A percentile compares a stretch with the other conserved stretches of the same genome.
Conservation (phyloP, 2,329 filamentous ascomycete genomes). For the Zalaria obscura region DNA sequence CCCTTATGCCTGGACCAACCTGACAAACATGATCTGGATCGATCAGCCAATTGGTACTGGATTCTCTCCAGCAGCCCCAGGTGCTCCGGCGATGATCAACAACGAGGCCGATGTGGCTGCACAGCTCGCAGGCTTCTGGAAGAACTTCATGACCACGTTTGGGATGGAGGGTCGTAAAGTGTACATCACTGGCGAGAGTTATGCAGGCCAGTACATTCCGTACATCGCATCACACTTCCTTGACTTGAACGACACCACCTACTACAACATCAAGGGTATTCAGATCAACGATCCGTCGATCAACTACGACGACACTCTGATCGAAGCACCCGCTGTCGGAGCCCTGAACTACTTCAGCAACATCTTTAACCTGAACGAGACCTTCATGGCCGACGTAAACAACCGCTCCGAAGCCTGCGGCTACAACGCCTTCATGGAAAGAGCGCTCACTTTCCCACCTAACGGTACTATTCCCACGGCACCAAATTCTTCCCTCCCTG, state of each 20-base stretch:
- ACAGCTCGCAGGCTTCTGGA: constrained; percentile 30
- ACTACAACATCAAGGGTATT: constrained; percentile 19
- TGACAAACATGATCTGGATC: constrained; percentile 64
- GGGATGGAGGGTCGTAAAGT: constrained; percentile 36
- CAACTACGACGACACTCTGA: constrained; percentile 16
- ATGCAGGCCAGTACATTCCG: constrained; percentile 88
- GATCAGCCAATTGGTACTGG: constrained; percentile 20
- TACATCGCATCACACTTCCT: constrained; percentile 51
- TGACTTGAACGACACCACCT: constrained; percentile 28
- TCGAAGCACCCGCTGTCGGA: constrained; percentile 3
- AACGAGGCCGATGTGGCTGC: constrained; percentile 25
- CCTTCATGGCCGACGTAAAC: constrained; percentile 5
- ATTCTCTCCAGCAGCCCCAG: constrained; percentile 13
- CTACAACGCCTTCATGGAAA: constrained; percentile 22
- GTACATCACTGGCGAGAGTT: constrained; percentile 48
- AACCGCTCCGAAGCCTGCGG: constrained; percentile 30
- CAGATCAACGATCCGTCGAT: constrained; percentile 25
- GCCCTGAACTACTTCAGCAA: constrained; percentile 4
- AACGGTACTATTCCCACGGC: constrained; percentile 18
- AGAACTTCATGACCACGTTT: constrained; percentile 38
- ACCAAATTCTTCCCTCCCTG: constrained; percentile 8
- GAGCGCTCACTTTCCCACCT: constrained; percentile 30
- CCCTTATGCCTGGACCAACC: constrained; percentile 37
- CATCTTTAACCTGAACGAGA: constrained; percentile 7
- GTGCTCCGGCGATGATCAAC: constrained; percentile 16